Evolutionary conservation across 2,329 filamentous ascomycete species (phyloP), one percentile per base, ranked within the genome.

Genomic region (Sphaerostilbella broomeana): DNA sequence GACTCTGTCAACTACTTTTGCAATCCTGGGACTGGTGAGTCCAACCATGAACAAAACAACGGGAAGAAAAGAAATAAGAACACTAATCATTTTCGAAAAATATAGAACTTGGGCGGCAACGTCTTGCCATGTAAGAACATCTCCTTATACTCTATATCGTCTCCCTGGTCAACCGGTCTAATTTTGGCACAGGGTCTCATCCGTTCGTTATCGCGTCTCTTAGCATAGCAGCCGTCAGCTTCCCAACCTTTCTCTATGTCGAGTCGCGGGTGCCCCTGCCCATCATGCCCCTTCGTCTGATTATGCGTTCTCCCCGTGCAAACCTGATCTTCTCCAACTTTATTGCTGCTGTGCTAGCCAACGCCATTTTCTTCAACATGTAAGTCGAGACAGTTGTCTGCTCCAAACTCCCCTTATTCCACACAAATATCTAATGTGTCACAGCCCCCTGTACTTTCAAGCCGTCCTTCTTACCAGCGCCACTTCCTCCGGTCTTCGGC

Each of bases 371-470:
- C 15, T 80, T 80, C 54, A 80, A 80, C 56, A 69, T 74, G 67
- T 70, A 55, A 59, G 67, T 48, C 20, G 20, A 9, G 7, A n/a
- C 19, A 18, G 3, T 38, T 5, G n/a, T 10, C 11, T n/a, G 5
- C 20, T 11, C 19, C 19, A 9, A 13, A 15, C 25, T n/a, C n/a
- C 19, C 10, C 15, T 4, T 18, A 10, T 4, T 21, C 12, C 12
- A 32, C 27, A 24, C 3, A n/a, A 26, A 18, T 2, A 8, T 4
- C n/a, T n/a, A n/a, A n/a, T n/a, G n/a, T n/a, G n/a, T n/a, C n/a
- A 4, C 19, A 77, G 77, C 5, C 84, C 84, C 1, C 66, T 89
- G 6, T 89, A 81, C 64, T 88, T 86, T 62, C 83, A 86, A 56
- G 81, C 79, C 25, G 82, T 86, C 18, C 77, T 85, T 33, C 70